A percentile compares a stretch with the other conserved stretches of the same genome.
phyloP scores from a whole-genome alignment of 2,329 filamentous ascomycete genomes.

The Ilyonectria mors-panacis region DNA sequence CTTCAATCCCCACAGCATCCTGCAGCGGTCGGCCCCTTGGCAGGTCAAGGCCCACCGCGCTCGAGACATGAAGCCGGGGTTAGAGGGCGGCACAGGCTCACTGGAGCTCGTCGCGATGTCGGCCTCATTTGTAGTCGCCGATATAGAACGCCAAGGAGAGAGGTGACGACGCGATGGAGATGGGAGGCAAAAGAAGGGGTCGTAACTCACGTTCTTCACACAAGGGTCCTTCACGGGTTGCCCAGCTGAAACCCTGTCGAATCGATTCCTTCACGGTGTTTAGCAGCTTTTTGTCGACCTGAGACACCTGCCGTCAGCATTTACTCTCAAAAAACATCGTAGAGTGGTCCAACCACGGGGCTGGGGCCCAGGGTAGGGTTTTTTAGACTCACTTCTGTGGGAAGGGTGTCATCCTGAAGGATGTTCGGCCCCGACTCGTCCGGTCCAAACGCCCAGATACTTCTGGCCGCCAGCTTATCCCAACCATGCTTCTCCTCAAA shows the following conservation, averaged over 20 bases:
- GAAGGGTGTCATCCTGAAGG: constrained; percentile 94
- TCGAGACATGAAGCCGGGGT: constrained; percentile 26
- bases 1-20: constrained; percentile 40
- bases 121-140: constrained; percentile 19
- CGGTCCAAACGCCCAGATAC: constrained; percentile 98
- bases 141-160: constrained; percentile 11
- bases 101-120: constrained; percentile 33
- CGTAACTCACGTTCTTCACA: constrained; percentile 91
- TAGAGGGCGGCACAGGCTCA: constrained; percentile 33
- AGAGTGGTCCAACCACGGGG: constrained; percentile 14
- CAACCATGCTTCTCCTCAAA: constrained; percentile 98
- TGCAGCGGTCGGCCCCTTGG: constrained; percentile 31
- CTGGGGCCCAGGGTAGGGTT: neutral
- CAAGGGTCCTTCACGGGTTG: constrained; percentile 91
- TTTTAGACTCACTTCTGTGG: constrained; percentile 77
- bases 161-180: constrained; percentile 22
- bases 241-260: constrained; percentile 97
- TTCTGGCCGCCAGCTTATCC: constrained; percentile 93
- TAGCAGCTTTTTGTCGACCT: constrained; percentile 93
- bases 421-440: constrained; percentile 97
- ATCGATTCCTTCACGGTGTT: constrained; percentile 92
- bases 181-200: constrained; percentile 14
- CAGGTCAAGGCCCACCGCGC: constrained; percentile 37
- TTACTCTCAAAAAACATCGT: neutral
- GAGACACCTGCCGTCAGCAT: constrained; percentile 31